A percentile compares a stretch with the other conserved stretches of the same genome.
These are phyloP conservation scores for Lasiosphaeria miniovina DNA, from an alignment of 495 filamentous ascomycete genomes.

Conservation along the genomic window DNA sequence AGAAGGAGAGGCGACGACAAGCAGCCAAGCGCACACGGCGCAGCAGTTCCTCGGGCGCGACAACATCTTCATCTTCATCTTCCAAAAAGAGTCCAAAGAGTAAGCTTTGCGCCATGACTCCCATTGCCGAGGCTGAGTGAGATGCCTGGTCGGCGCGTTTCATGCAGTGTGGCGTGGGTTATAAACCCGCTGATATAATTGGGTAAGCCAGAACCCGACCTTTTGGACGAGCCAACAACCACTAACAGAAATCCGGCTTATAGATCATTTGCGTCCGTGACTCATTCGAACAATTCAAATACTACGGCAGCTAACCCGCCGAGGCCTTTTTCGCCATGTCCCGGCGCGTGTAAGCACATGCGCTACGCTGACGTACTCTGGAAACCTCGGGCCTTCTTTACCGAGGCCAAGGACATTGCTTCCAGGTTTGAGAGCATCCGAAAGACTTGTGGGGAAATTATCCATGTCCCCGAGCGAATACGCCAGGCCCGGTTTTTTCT, in stretches of 20 bases:
- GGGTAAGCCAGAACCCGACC: constrained; percentile 7
- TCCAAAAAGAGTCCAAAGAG: constrained; percentile 45
- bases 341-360: background rate
- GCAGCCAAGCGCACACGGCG: constrained; percentile 32
- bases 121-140: constrained; percentile 46
- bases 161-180: constrained; percentile 11
- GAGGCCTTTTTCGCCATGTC: background rate
- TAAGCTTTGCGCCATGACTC: constrained; percentile 46
- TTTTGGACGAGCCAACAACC: background rate
- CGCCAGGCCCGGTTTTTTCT: no score
- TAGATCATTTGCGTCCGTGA: background rate
- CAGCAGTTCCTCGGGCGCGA: constrained; percentile 25
- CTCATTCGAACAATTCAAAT: background rate
- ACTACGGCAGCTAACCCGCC: background rate
- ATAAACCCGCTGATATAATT: constrained; percentile 1
- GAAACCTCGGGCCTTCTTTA: no score
- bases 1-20: constrained; percentile 46
- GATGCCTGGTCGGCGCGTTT: background rate
- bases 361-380: background rate
- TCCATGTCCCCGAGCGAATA: no score
- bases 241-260: background rate
- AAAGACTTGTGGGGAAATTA: no score
- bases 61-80: constrained; percentile 10
- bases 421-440: no score
- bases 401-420: no score